These are phyloP conservation scores for Goniomonas avonlea DNA, from an alignment of 78 protist genomes.

Conservation along the genomic window DNA sequence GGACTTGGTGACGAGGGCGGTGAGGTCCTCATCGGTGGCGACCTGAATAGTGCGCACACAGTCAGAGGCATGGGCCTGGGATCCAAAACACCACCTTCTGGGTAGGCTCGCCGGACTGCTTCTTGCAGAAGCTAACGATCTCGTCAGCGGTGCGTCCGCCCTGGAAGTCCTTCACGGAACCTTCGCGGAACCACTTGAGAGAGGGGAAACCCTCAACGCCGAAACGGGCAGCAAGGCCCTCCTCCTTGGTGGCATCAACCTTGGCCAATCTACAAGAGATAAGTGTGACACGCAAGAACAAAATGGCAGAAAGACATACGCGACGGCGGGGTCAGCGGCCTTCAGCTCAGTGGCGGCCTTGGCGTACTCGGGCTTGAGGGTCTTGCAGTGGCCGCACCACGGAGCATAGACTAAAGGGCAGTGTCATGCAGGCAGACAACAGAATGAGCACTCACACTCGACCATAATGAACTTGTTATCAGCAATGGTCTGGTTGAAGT, in stretches of 20 bases:
- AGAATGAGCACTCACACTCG: too few species aligned
- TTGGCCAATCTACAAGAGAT: conserved; percentile 49
- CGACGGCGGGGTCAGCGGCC: neutral
- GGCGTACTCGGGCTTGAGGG: conserved; percentile 13
- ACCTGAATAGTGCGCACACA: too few species aligned
- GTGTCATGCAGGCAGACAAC: too few species aligned
- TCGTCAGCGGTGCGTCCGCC: conserved; percentile 29
- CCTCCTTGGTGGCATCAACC: conserved; percentile 21
- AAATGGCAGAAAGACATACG: too few species aligned
- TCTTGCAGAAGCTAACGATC: neutral
- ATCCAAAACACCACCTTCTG: too few species aligned
- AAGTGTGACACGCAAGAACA: too few species aligned
- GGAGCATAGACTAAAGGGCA: conserved; percentile 30
- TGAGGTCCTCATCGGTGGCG: too few species aligned
- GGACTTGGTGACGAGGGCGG: too few species aligned
- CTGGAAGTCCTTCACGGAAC: neutral
- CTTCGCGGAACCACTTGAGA: conserved; percentile 6
- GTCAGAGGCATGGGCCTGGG: too few species aligned
- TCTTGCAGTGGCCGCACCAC: conserved; percentile 43
- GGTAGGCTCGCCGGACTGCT: too few species aligned
- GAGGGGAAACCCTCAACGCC: conserved; percentile 11
- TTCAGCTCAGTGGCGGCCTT: conserved; percentile 18
- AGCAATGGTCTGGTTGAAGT: neutral
- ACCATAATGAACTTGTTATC: neutral
- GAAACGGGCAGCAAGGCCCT: neutral